Evolutionary conservation across 768 basidiomycete genomes (phyloP), one percentile per base, ranked within the genome.

Genomic region (Termitomyces sp.): DNA sequence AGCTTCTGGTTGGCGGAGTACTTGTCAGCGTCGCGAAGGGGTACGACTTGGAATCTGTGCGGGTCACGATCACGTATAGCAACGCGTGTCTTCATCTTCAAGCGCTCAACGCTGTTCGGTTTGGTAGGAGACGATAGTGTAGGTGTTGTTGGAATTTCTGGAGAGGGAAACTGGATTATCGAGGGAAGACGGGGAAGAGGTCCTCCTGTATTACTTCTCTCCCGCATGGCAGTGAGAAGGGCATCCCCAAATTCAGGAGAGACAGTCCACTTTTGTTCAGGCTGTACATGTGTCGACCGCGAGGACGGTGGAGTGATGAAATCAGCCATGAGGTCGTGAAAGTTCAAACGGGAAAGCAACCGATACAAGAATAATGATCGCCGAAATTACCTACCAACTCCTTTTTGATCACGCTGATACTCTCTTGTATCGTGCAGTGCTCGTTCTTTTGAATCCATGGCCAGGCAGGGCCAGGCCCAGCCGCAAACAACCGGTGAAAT

Each of bases 51-150:
- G 58, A 81, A 80, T 22, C 77, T 73, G 54, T 80, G 79, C 28
- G 78, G 76, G 4, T 70, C 75, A 59, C 72, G 73, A 60, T 81
- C 78, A 18, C 78, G 78, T 36, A 80, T 75, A 45, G 79, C 76
- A 45, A 81, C 72, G 24, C 77, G 75, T 28, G 79, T 79, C 68
- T 76, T 77, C 79, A 80, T 80, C 51, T 70, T 79, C 46, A 78
- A 65, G n/a, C 65, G 66, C 57, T 66, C 65, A 24, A 56, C 39
- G 36, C 54, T 60, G 32, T 69, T 63, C 18, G 63, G 63, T 46
- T 71, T 71, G 45, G 35, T 60, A 48, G 60, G 50, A 48, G 57
- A 60, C 3, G 42, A 3, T 33, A 56, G 13, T 50, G 53, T 42
- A 59, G 57, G 60, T 53, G 54, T 65, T 66, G 53, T 53, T 51